Conservation (phyloP, 1,284 basidiomycete genomes). For the Lignosus rhinocerotis region DNA sequence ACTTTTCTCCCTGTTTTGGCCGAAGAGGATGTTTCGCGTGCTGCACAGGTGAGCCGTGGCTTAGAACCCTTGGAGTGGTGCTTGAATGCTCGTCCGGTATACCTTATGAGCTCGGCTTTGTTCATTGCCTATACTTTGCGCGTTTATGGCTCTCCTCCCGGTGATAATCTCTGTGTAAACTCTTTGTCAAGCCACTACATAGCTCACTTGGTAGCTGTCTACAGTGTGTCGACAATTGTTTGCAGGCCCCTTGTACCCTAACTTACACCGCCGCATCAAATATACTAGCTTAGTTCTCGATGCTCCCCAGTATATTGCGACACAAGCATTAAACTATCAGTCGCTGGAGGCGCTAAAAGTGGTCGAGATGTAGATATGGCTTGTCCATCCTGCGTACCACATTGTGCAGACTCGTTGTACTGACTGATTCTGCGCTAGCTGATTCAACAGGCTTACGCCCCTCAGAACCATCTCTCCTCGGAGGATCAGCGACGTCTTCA, state of each 20-base stretch:
- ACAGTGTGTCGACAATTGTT: too few species aligned
- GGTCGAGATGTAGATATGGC: not conserved
- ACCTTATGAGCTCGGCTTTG: not conserved
- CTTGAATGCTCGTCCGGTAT: not conserved
- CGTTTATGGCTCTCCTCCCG: too few species aligned
- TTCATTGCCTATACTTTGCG: not conserved
- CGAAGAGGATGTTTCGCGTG: slow-evolving; percentile 45
- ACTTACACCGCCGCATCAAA: too few species aligned
- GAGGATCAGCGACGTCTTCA: slow-evolving; percentile 66
- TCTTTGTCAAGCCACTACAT: too few species aligned
- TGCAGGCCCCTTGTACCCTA: too few species aligned
- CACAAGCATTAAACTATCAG: too few species aligned
- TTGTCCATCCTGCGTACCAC: not conserved
- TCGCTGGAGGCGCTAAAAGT: too few species aligned
- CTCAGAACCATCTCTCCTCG: slow-evolving; percentile 47
- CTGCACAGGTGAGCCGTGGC: slow-evolving; percentile 42
- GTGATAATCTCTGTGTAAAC: too few species aligned
- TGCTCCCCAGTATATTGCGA: too few species aligned
- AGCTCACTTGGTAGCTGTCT: too few species aligned
- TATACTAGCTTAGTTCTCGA: too few species aligned
- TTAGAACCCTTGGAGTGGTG: not conserved
- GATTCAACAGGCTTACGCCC: slow-evolving; percentile 63
- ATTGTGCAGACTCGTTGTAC: too few species aligned
- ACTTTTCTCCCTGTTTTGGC: slow-evolving; percentile 47
- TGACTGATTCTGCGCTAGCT: slow-evolving; percentile 35